phyloP scores from a whole-genome alignment of 306 rosid species.

The Biancaea sappan region DNA sequence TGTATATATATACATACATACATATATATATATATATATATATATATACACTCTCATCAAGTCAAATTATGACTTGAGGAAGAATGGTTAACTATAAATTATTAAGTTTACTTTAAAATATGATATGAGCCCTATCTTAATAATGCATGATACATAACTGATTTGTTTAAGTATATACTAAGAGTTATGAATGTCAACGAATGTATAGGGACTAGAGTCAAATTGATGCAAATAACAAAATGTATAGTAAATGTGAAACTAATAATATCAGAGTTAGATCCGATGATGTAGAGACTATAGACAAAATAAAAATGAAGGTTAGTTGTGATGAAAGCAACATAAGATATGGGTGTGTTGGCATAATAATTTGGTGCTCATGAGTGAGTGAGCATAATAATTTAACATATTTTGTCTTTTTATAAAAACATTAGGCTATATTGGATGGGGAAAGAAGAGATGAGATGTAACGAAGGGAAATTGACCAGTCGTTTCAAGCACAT shows the following conservation, averaged over 20 bases:
- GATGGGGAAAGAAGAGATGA: too few species aligned
- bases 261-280: neutral
- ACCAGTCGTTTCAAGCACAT: neutral
- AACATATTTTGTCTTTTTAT: too few species aligned
- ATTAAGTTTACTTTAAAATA: neutral
- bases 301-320: neutral
- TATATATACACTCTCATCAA: too few species aligned
- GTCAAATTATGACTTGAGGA: neutral
- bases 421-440: too few species aligned
- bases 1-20: too few species aligned
- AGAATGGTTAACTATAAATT: neutral
- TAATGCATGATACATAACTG: neutral
- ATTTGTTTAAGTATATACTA: neutral
- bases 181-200: too few species aligned
- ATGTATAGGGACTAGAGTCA: neutral
- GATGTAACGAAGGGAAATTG: too few species aligned
- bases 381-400: neutral
- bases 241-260: neutral
- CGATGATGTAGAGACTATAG: neutral
- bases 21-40: too few species aligned
- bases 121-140: neutral
- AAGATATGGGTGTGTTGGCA: neutral
- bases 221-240: neutral
- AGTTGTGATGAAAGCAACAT: neutral
- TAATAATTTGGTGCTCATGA: neutral